phyloP scores from a whole-genome alignment of 1,139 yeast species.

The Taphrina betulina region DNA sequence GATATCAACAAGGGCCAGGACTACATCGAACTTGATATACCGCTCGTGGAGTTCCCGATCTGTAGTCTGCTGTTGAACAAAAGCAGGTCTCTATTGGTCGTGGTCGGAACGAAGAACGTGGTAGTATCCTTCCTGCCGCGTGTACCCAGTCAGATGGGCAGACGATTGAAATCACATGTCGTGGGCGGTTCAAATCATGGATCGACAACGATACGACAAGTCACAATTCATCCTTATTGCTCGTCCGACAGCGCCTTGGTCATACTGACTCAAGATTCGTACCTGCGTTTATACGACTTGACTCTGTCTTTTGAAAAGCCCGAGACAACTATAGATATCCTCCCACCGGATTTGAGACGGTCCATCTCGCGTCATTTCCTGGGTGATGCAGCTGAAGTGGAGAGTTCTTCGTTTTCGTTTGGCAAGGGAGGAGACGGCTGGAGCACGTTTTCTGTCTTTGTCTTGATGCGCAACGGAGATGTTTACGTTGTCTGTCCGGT shows the following conservation, averaged over 20 bases:
- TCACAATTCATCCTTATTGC: constrained; percentile 29
- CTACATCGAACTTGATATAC: constrained; percentile 8
- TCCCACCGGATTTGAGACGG: not conserved
- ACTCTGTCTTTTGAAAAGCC: constrained; percentile 28
- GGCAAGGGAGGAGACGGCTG: constrained; percentile 34
- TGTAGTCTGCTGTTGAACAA: constrained; percentile 1
- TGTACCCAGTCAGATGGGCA: not conserved
- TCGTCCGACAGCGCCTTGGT: constrained; percentile 25
- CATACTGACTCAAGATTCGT: constrained; percentile 23
- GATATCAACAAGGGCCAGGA: constrained; percentile 21
- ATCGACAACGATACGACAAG: constrained; percentile 4
- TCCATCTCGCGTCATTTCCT: not conserved
- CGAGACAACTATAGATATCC: constrained; percentile 30
- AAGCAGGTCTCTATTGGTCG: constrained; percentile 6
- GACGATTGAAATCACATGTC: constrained; percentile 10
- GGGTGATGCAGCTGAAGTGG: constrained; percentile 21
- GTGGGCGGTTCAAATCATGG: constrained; percentile 12
- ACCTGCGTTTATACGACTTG: constrained; percentile 31
- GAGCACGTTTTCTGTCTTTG: constrained; percentile 26
- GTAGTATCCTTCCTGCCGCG: constrained; percentile 24
- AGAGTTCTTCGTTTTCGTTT: constrained; percentile 21
- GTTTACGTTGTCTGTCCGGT: constrained; percentile 27
- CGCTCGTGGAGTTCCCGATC: constrained; percentile 11
- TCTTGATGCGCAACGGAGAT: constrained; percentile 29
- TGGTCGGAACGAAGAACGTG: constrained; percentile 4